phyloP scores from a whole-genome alignment of 805 yeast species.

The Kluyveromyces wickerhamii region DNA sequence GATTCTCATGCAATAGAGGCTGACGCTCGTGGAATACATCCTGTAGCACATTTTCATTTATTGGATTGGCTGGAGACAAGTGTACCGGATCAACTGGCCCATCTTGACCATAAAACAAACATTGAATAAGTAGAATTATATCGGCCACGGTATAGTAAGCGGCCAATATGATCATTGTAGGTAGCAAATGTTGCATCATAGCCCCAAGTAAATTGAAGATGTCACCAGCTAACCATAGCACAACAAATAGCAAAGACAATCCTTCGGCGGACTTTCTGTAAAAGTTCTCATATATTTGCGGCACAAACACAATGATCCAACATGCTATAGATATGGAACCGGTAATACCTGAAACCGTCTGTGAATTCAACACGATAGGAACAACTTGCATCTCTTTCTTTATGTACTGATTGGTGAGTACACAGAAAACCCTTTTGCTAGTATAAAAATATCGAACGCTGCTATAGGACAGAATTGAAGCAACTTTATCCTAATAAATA shows the following conservation, averaged over 20 bases:
- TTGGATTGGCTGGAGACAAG: slow-evolving; percentile 82
- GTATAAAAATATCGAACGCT: no score
- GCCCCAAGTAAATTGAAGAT: slow-evolving; percentile 91
- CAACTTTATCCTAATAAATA: no score
- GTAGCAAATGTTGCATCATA: slow-evolving; percentile 78
- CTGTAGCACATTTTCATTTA: slow-evolving; percentile 58
- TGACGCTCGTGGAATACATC: slow-evolving; percentile 33
- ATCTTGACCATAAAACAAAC: slow-evolving; percentile 63
- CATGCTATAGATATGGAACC: slow-evolving; percentile 89
- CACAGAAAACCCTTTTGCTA: no score
- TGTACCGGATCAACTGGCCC: slow-evolving; percentile 62
- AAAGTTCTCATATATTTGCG: slow-evolving; percentile 91
- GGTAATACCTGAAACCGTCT: slow-evolving; percentile 63
- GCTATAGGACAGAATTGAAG: no score
- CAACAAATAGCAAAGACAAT: slow-evolving; percentile 73
- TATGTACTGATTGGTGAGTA: no score
- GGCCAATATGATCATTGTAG: slow-evolving; percentile 91
- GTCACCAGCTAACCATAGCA: slow-evolving; percentile 91
- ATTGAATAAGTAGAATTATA: slow-evolving; percentile 73
- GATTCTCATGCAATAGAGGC: slow-evolving; percentile 17
- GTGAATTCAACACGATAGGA: slow-evolving; percentile 57
- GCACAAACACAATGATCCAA: slow-evolving; percentile 97
- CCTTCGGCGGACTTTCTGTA: slow-evolving; percentile 84
- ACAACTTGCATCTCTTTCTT: slow-evolving; percentile 10
- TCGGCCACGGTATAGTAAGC: slow-evolving; percentile 91